Evolutionary conservation across 371 early-diverging fungal genomes (phyloP).

Genomic region (Syncephalis plumigaleata): DNA sequence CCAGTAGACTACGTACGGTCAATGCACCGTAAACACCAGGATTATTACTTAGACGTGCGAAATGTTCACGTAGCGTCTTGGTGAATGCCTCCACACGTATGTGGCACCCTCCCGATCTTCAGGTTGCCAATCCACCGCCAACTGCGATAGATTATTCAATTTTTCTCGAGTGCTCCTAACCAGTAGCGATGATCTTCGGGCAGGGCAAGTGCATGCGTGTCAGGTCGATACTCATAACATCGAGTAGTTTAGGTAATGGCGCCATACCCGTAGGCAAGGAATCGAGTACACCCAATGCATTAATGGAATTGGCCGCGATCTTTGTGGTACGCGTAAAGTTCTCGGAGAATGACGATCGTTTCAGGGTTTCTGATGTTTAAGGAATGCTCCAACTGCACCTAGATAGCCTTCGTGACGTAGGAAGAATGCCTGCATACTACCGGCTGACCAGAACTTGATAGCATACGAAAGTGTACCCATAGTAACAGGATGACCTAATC

Average conservation of each 20-base stretch:
- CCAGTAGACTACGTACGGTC: constrained; percentile 37
- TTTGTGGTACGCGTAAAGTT: constrained; percentile 89
- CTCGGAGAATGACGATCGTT: constrained; percentile 86
- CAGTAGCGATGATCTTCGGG: constrained; percentile 32
- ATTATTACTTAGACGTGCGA: constrained; percentile 24
- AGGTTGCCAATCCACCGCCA: constrained; percentile 24
- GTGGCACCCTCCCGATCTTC: background rate
- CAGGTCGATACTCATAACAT: constrained; percentile 28
- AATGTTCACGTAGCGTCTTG: constrained; percentile 28
- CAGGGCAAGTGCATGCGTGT: constrained; percentile 34
- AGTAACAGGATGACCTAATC: constrained; percentile 70
- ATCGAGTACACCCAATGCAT: too few relatives aligned
- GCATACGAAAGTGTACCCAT: constrained; percentile 94
- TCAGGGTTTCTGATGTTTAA: constrained; percentile 23
- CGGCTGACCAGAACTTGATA: constrained; percentile 93
- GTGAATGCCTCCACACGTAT: constrained; percentile 8
- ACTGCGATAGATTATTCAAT: constrained; percentile 26
- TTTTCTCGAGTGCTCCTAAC: constrained; percentile 39
- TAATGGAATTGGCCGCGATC: constrained; percentile 66
- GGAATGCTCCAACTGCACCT: constrained; percentile 86
- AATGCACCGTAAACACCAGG: constrained; percentile 45
- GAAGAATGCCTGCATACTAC: constrained; percentile 85
- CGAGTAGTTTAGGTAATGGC: constrained; percentile 28
- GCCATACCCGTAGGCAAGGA: constrained; percentile 13
- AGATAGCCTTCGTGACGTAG: constrained; percentile 93